These are phyloP conservation scores for Saprolegnia parasitica DNA, from an alignment of 352 stramenopile genomes.

Conservation along the genomic window DNA sequence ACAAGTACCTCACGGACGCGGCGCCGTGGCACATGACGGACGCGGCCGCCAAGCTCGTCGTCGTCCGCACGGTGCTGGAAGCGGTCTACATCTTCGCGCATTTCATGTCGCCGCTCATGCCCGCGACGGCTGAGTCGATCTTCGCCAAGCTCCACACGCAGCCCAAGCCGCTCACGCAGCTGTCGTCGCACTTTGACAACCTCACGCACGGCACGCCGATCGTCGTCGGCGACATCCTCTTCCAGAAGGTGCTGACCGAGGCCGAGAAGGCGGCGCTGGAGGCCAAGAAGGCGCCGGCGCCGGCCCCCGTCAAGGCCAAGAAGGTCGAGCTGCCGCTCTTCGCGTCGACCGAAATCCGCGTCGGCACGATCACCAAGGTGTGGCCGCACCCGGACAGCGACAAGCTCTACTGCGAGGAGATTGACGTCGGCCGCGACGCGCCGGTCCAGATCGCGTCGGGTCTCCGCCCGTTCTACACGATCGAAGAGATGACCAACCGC, in stretches of 20 bases:
- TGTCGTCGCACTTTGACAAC: constrained; percentile 88
- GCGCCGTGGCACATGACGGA: constrained; percentile 97
- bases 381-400: constrained; percentile 84
- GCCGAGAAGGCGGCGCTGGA: constrained; percentile 61
- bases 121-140: constrained; percentile 84
- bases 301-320: constrained; percentile 40
- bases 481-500: constrained; percentile 93
- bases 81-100: constrained; percentile 95
- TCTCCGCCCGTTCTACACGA: constrained; percentile 91
- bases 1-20: constrained; percentile 97
- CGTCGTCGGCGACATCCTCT: constrained; percentile 92
- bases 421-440: constrained; percentile 94
- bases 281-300: constrained; percentile 41
- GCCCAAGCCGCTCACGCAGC: constrained; percentile 60
- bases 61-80: constrained; percentile 95
- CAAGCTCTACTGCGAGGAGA: constrained; percentile 99
- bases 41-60: constrained; percentile 80
- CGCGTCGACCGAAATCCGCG: constrained; percentile 71
- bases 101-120: constrained; percentile 94
- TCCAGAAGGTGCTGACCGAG: constrained; percentile 86
- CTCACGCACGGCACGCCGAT: constrained; percentile 79
- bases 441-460: constrained; percentile 95
- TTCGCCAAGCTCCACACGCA: constrained; percentile 93
- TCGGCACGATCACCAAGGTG: constrained; percentile 72
- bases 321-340: constrained; percentile 64